phyloP scores from a whole-genome alignment of 768 basidiomycete species.

The Rubroboletus pulcherrimus region DNA sequence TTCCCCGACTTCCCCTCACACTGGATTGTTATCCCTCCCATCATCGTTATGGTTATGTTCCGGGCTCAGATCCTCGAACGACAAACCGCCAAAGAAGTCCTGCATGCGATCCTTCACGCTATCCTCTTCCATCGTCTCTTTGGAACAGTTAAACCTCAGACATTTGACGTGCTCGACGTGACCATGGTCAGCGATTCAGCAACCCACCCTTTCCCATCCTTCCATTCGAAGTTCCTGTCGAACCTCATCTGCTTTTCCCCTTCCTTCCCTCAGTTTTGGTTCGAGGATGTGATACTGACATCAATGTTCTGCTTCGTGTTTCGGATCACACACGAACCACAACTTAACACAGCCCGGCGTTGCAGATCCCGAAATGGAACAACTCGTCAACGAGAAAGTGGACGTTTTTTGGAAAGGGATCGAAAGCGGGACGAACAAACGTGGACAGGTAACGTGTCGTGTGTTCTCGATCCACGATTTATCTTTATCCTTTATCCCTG shows the following conservation, averaged over 20 bases:
- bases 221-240: neutral
- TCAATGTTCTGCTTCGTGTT: neutral
- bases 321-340: neutral
- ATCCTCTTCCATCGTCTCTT: constrained; percentile 83
- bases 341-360: constrained; percentile 60
- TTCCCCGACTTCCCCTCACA: neutral
- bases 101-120: constrained; percentile 73
- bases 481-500: constrained; percentile 17
- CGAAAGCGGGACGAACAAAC: constrained; percentile 57
- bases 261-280: neutral
- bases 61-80: constrained; percentile 66
- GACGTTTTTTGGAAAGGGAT: constrained; percentile 76
- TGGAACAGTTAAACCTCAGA: constrained; percentile 72
- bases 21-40: neutral
- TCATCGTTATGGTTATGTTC: too few species aligned
- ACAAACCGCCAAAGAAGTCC: constrained; percentile 65
- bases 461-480: neutral
- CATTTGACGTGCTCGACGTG: constrained; percentile 77
- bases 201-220: neutral
- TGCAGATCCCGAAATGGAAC: constrained; percentile 66
- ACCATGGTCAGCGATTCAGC: constrained; percentile 60
- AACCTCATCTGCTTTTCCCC: neutral
- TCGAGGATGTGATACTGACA: constrained; percentile 1
- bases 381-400: constrained; percentile 70
- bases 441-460: constrained; percentile 53